A percentile compares a stretch with the other conserved stretches of the same genome.
Conservation (phyloP, 2,329 filamentous ascomycete species). For the Penicillium sp. region DNA sequence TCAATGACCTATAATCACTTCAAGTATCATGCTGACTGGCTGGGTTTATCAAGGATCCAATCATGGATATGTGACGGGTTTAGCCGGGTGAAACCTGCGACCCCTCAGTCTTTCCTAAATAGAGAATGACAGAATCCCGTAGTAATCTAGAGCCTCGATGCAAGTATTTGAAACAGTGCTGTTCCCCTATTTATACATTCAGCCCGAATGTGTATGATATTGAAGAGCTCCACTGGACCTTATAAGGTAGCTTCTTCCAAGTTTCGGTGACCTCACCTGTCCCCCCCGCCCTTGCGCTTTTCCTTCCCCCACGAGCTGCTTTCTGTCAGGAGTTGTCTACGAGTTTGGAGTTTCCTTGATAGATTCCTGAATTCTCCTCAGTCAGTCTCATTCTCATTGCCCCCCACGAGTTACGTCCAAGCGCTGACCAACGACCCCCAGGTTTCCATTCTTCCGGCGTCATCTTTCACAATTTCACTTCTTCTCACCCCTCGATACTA, state of each 20-base stretch:
- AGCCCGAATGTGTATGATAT: constrained; percentile 20
- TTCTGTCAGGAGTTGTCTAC: background rate
- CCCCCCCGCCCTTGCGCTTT: constrained; percentile 1
- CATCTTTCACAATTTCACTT: background rate
- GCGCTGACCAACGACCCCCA: background rate
- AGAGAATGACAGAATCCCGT: background rate
- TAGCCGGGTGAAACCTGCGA: background rate
- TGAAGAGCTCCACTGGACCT: constrained; percentile 18
- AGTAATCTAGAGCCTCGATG: background rate
- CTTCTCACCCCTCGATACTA: background rate
- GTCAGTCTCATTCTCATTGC: background rate
- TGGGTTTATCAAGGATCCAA: constrained; percentile 5
- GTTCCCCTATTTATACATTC: background rate
- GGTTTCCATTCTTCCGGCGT: background rate
- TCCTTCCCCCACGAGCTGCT: background rate
- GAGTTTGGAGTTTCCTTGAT: background rate
- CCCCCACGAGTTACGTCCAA: background rate
- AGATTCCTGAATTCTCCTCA: background rate
- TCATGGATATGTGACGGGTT: constrained; percentile 2
- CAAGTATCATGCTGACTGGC: background rate
- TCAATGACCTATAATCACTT: background rate
- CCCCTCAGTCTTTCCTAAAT: background rate
- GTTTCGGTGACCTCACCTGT: constrained; percentile 16
- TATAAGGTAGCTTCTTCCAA: constrained; percentile 10
- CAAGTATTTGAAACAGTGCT: too few species aligned